These are phyloP conservation scores for Cubamyces sp. DNA, from an alignment of 768 basidiomycete species.

Conservation along the genomic window DNA sequence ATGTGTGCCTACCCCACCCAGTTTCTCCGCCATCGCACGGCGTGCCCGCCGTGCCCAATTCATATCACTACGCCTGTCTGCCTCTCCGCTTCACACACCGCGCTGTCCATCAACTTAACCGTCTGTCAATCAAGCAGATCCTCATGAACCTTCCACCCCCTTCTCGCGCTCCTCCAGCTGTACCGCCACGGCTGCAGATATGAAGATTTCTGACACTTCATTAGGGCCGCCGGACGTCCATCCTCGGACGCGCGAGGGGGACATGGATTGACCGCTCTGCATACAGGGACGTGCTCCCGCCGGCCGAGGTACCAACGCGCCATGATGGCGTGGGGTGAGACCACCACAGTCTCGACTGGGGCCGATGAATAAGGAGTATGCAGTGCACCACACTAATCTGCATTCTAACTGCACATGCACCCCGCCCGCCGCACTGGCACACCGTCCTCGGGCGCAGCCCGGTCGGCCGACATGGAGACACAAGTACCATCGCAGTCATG, in stretches of 20 bases:
- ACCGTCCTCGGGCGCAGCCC: not conserved
- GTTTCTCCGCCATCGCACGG: constrained; percentile 2
- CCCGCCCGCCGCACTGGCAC: not conserved
- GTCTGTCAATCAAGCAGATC: constrained; percentile 14
- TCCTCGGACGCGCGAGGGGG: not conserved
- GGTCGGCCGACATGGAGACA: constrained; percentile 9
- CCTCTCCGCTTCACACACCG: not conserved
- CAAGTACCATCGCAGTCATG: constrained; percentile 5
- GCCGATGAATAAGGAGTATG: not conserved
- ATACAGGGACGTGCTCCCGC: too few species aligned
- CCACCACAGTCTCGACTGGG: not conserved
- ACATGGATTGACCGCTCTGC: too few species aligned
- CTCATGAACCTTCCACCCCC: not conserved
- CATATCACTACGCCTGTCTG: constrained; percentile 9
- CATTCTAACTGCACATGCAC: not conserved
- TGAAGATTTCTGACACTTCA: too few species aligned
- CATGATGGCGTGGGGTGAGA: constrained; percentile 1
- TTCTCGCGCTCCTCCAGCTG: not conserved
- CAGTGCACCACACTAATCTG: not conserved
- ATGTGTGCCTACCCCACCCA: constrained; percentile 10
- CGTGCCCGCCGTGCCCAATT: constrained; percentile 16
- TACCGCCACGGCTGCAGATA: not conserved
- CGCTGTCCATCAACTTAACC: not conserved
- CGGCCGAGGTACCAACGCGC: not conserved
- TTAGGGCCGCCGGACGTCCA: not conserved